A percentile compares a stretch with the other conserved stretches of the same genome.
These are phyloP conservation scores for Globisporangium parvum DNA, from an alignment of 352 stramenopile genomes.

Conservation along the genomic window DNA sequence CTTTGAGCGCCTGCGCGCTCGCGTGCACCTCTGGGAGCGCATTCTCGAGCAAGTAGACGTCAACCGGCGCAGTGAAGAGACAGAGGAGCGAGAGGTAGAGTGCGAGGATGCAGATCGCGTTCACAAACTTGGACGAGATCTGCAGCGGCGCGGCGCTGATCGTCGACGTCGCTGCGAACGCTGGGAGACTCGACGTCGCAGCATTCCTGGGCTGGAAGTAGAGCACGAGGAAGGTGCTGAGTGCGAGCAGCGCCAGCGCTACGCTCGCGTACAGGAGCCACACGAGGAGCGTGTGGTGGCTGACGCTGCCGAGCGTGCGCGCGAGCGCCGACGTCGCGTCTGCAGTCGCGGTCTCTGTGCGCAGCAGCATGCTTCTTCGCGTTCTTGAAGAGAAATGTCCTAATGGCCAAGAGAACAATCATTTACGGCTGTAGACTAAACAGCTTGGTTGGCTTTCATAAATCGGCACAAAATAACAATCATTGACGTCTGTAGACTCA, in stretches of 20 bases:
- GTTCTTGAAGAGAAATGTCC: no score
- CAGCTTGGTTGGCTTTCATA: no score
- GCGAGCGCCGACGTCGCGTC: neutral
- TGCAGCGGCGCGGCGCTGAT: slow-evolving; percentile 53
- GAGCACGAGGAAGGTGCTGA: slow-evolving; percentile 48
- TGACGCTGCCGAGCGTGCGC: slow-evolving; percentile 11
- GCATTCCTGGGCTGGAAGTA: slow-evolving; percentile 59
- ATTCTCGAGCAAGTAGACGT: slow-evolving; percentile 78
- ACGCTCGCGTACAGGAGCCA: slow-evolving; percentile 69
- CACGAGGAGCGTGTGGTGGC: slow-evolving; percentile 35
- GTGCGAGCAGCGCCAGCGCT: slow-evolving; percentile 42
- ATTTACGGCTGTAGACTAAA: no score
- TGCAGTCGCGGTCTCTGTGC: slow-evolving; percentile 4
- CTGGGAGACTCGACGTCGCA: slow-evolving; percentile 40
- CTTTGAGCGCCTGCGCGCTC: slow-evolving; percentile 42
- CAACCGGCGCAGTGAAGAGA: slow-evolving; percentile 71
- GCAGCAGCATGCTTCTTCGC: slow-evolving; percentile 9
- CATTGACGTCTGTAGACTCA: no score
- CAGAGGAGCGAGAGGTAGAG: slow-evolving; percentile 71
- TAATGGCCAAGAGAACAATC: no score
- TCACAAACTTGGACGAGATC: slow-evolving; percentile 67
- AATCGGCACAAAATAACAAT: no score
- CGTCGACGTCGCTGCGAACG: slow-evolving; percentile 48
- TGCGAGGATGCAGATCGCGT: slow-evolving; percentile 53
- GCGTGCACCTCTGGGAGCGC: slow-evolving; percentile 47